Base-by-base conservation (phyloP, 1,139 yeast genomes). In the Arxiozyma telluris region DNA sequence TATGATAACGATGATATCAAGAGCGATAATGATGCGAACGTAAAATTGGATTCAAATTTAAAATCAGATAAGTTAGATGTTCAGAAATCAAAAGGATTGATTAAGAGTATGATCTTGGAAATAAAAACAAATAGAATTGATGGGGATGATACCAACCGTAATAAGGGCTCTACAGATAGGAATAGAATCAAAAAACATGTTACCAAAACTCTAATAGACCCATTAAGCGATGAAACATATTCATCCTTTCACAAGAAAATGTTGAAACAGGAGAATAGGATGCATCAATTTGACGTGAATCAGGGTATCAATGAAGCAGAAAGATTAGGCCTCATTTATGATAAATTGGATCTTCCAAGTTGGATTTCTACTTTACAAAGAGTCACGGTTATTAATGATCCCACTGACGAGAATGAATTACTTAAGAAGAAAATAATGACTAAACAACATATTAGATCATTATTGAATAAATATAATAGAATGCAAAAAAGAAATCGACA, bases 221-320 rank as follows among this genome's bases (percentile, higher is more conserved):
- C 77, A 3, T 68, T 85, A 20, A 59, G 67, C 0, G 86, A 82
- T 56, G 70, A 69, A 0, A 48, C 71, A 1, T 86, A 76, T 61
- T 65, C 64, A 1, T 61, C 72, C 0, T 83, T 81, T 61, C 91
- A 85, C 64, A 74, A 77, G 47, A 73, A 77, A 48, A 83, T 84
- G 87, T 80, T 78, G 57, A 80, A 81, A 53, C 85, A 83, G 55
- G 95, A 87, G 64, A 76, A 76, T 53, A 75, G 80, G 44, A 80
- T 84, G 80, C 75, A 80, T 42, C 78, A 78, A 57, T 73, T 77
- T 23, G 95, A 87, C 61, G 68, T 81, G 6, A 75, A 84, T 76
- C 61, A 76, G 72, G 57, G 73, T 79, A 64, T 74, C 68, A 51
- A 64, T 68, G 47, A 83, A 78, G 68, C 73, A 69, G 58, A 75